phyloP scores from a whole-genome alignment of 192 early-diverging fungal species.

The Rhizophagus sp. region DNA sequence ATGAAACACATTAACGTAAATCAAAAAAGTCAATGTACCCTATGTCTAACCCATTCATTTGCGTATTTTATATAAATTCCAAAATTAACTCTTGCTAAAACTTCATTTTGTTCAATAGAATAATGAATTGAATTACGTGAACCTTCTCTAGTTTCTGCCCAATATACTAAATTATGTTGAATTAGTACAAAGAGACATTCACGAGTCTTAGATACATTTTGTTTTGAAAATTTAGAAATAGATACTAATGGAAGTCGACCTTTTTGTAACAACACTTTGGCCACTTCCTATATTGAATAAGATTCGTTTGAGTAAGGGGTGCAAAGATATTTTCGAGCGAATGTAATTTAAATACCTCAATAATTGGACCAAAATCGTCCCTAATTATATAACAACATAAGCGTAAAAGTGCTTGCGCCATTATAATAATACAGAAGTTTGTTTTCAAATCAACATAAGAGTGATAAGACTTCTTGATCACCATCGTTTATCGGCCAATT shows the following conservation, averaged over 20 bases:
- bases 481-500: too few relatives aligned
- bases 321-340: not conserved
- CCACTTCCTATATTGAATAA: conserved; percentile 54
- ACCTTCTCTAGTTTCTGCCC: conserved; percentile 65
- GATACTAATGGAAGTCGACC: conserved; percentile 67
- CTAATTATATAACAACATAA: conserved; percentile 57
- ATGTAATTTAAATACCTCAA: conserved; percentile 50
- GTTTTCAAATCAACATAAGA: too few relatives aligned
- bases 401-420: conserved; percentile 1
- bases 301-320: not conserved
- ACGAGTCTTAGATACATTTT: conserved; percentile 56
- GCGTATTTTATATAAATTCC: conserved; percentile 17
- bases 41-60: not conserved
- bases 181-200: conserved; percentile 82
- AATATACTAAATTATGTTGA: conserved; percentile 80
- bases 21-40: conserved; percentile 11
- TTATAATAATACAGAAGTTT: not conserved
- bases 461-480: too few relatives aligned
- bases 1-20: not conserved
- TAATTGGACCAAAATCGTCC: conserved; percentile 80
- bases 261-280: conserved; percentile 54
- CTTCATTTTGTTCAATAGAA: conserved; percentile 49
- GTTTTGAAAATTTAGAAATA: conserved; percentile 51
- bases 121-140: conserved; percentile 70
- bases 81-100: conserved; percentile 52